Evolutionary conservation across 1,139 yeast genomes (phyloP), one percentile per base, ranked within the genome.

Genomic region (Spencermartinsiella ligniputridi): DNA sequence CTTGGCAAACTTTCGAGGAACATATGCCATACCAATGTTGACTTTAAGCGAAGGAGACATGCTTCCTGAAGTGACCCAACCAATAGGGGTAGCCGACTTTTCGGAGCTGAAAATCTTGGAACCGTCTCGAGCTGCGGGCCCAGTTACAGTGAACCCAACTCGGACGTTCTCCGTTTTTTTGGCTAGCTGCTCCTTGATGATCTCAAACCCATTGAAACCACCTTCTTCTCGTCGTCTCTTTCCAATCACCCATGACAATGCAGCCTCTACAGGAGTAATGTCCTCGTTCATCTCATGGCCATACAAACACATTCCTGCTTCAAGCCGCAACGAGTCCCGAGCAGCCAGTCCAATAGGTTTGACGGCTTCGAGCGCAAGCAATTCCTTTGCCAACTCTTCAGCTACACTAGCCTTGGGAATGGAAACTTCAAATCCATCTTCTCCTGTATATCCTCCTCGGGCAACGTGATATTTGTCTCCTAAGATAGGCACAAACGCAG

Each of bases 231-330:
- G 78, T 65, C 97, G 82, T 22, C 78, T 61, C 70, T 89, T 88
- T 39, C 95, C 88, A 44, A 92, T 75, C 45, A 89, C 77, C 98
- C 98, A 92, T 41, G 87, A 75, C 54, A 92, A 75, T 0, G 92
- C 80, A 0, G 95, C 95, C 58, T 89, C 95, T 5, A 90, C 79
- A 13, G 98, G 98, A 1, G 96, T 83, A 36, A 77, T 80, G n/a
- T 70, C 68, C 57, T 88, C 96, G 50, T 75, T 76, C 57, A 92
- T 74, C 66, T 92, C 98, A 63, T 89, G 86, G 3, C 98, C 98
- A 58, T 92, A 92, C 47, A 92, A 75, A 67, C 98, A 92, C 97
- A 92, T 87, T 35, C 98, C 98, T 2, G 98, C 98, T 70, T 92
- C 98, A 48, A 92, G 71, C 61, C 98, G 79, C 54, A 92, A 74